Evolutionary conservation across 192 early-diverging fungal genomes (phyloP).

Genomic region (Dimargaris verticillata): DNA sequence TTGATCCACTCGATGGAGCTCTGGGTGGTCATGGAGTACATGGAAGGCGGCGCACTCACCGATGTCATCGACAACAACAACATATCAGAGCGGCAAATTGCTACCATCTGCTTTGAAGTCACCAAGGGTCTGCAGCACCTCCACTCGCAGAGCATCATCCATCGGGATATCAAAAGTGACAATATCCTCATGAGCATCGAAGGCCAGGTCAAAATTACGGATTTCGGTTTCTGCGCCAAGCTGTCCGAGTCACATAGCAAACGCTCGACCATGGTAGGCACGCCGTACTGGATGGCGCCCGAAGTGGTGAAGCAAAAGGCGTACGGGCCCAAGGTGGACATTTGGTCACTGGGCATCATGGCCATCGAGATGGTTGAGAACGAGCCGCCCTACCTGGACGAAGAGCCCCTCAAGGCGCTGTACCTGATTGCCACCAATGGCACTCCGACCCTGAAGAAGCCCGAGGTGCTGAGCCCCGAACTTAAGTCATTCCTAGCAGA

Average conservation of each 20-base stretch:
- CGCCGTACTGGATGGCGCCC: slow-evolving; percentile 81
- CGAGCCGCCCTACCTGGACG: slow-evolving; percentile 89
- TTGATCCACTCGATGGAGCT: slow-evolving; percentile 66
- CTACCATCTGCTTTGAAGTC: slow-evolving; percentile 75
- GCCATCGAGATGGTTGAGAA: slow-evolving; percentile 95
- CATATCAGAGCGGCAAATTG: slow-evolving; percentile 87
- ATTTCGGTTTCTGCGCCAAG: slow-evolving; percentile 92
- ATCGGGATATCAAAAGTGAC: slow-evolving; percentile 82
- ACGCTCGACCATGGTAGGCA: slow-evolving; percentile 77
- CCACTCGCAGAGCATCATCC: slow-evolving; percentile 71
- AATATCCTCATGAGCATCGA: slow-evolving; percentile 68
- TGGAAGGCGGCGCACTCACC: slow-evolving; percentile 95
- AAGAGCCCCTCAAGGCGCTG: slow-evolving; percentile 87
- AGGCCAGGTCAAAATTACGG: slow-evolving; percentile 78
- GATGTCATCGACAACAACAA: slow-evolving; percentile 92
- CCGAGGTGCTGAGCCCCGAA: slow-evolving; percentile 57
- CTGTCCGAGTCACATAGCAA: slow-evolving; percentile 68
- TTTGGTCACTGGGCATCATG: slow-evolving; percentile 94
- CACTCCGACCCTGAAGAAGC: slow-evolving; percentile 78
- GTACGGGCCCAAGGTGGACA: slow-evolving; percentile 63
- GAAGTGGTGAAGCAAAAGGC: slow-evolving; percentile 72
- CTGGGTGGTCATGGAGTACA: slow-evolving; percentile 98
- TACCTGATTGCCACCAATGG: slow-evolving; percentile 94
- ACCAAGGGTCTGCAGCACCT: slow-evolving; percentile 64
- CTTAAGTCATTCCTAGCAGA: slow-evolving; percentile 79